Base-by-base conservation (phyloP, 768 basidiomycete genomes). In the Pholiota molesta region DNA sequence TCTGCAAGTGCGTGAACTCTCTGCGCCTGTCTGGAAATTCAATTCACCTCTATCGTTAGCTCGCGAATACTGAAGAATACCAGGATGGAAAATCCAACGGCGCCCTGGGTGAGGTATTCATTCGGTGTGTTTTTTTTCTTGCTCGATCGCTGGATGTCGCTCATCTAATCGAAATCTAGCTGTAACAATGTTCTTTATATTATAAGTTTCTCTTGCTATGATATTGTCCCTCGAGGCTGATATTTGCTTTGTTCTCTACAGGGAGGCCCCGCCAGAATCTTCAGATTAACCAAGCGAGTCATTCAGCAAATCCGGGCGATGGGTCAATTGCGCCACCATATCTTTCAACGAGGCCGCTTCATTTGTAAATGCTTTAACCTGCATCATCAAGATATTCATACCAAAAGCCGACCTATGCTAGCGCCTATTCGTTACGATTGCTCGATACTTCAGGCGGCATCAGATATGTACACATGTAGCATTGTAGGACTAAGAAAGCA, bases 1-100 rank as follows among this genome's bases (percentile, higher is more conserved):
- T 75, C 86, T 99, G 52, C 97, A 99, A 83, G 97, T 94, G 69
- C 62, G 80, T 73, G 57, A 11, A 19, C 8, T 55, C 40, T 55
- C 26, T 8, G 8, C 5, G 17, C 0, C 9, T 40, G 16, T 7
- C 39, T 42, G n/a, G 29, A 35, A 28, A 28, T 60, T 56, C 51
- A 39, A 40, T 33, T 60, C 26, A 59, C 37, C 13, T 19, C 16
- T 19, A 1, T 35, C 23, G 60, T 5, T 66, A 99, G 97, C 83
- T 99, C 56, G 97, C 96, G n/a, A 99, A 99, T 75, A 96, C 97
- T 2, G 97, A 99, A 75, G 97, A 99, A 74, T 97, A 91, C 69
- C 95, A 98, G 74, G 93, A 97, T 68, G 97, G 95, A 23, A 86
- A 93, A 75, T 96, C 94, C 8, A 97, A 93, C 64, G 97, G 97